phyloP scores from a whole-genome alignment of 2,329 filamentous ascomycete genomes.

The Fusarium sp. region DNA sequence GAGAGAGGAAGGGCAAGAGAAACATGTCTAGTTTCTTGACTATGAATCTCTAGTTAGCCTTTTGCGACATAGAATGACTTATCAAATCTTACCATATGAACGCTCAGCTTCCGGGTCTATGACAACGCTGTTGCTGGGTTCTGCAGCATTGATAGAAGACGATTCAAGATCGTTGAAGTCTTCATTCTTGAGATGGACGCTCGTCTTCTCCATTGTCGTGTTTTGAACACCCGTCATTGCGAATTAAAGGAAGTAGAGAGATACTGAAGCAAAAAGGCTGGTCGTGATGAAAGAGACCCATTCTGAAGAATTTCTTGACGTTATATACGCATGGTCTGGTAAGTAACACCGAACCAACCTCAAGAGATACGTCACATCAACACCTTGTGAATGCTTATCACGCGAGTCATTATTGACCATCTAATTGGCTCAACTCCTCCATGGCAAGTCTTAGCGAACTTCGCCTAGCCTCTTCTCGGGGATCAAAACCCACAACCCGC shows the following conservation, averaged over 20 bases:
- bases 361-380: not conserved
- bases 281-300: not conserved
- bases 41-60: not conserved
- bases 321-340: not conserved
- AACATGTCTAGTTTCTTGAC: not conserved
- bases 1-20: not conserved
- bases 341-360: not conserved
- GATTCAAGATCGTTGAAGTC: not conserved
- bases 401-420: not conserved
- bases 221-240: not conserved
- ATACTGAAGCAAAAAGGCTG: not conserved
- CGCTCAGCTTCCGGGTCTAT: not conserved
- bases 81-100: not conserved
- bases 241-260: not conserved
- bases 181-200: not conserved
- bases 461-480: not conserved
- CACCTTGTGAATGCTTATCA: not conserved
- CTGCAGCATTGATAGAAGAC: not conserved
- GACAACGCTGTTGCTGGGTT: not conserved
- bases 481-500: not conserved
- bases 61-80: not conserved
- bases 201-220: not conserved
- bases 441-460: not conserved
- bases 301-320: not conserved
- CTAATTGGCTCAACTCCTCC: not conserved